Evolutionary conservation across 2,329 filamentous ascomycete species (phyloP).

Genomic region (Calonectria pseudoturangicola): DNA sequence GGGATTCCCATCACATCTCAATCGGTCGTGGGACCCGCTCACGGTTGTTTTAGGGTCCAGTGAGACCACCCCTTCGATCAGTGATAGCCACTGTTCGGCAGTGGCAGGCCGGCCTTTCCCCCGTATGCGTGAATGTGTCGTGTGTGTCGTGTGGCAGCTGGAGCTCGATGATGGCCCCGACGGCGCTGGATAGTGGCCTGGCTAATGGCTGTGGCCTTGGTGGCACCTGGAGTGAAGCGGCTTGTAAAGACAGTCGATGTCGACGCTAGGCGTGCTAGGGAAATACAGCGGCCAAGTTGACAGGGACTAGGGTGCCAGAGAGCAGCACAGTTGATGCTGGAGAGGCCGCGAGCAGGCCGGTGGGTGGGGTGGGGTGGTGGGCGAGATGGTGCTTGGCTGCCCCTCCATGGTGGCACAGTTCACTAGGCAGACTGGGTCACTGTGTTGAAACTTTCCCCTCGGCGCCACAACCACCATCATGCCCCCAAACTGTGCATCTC

Average conservation of each 20-base stretch:
- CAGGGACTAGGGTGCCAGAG: slow-evolving; percentile 19
- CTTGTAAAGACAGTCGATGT: slow-evolving; percentile 7
- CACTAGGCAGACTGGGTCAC: slow-evolving; percentile 19
- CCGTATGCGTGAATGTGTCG: slow-evolving; percentile 3
- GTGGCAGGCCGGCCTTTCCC: background rate
- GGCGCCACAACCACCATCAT: slow-evolving; percentile 10
- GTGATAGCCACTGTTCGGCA: slow-evolving; percentile 16
- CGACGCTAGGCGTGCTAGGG: slow-evolving; percentile 17
- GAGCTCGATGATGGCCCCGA: slow-evolving; percentile 22
- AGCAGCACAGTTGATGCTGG: slow-evolving; percentile 17
- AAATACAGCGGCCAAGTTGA: slow-evolving; percentile 10
- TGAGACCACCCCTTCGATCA: slow-evolving; percentile 25
- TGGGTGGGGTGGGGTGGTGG: slow-evolving; percentile 13
- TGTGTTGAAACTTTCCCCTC: slow-evolving; percentile 33
- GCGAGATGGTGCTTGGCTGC: slow-evolving; percentile 14
- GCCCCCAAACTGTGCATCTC: background rate
- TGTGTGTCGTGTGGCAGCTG: slow-evolving; percentile 22
- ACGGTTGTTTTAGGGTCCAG: slow-evolving; percentile 28
- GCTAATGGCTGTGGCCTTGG: slow-evolving; percentile 1
- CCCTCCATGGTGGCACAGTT: slow-evolving; percentile 30
- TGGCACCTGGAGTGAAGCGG: slow-evolving; percentile 7
- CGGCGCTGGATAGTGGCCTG: slow-evolving; percentile 16
- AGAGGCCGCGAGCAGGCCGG: slow-evolving; percentile 10
- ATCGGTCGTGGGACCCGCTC: slow-evolving; percentile 21
- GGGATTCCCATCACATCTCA: slow-evolving; percentile 31